Conservation (phyloP, 768 basidiomycete species). For the Cystoderma amianthinum region DNA sequence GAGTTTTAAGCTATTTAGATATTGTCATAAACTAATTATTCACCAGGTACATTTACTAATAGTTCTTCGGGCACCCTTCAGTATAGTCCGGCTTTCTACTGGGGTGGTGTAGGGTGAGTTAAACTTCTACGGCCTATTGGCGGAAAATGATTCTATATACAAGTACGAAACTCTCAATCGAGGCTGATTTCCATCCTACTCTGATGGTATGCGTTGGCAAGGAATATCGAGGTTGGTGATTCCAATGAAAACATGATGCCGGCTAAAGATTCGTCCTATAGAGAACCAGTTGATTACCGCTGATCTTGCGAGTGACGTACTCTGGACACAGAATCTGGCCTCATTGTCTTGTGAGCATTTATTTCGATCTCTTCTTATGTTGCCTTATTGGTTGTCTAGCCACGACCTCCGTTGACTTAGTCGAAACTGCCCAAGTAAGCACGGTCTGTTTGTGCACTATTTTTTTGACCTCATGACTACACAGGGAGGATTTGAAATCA, state of each 20-base stretch:
- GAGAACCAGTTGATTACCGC: not conserved
- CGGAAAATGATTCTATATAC: not conserved
- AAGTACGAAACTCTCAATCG: not conserved
- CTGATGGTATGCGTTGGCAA: not conserved
- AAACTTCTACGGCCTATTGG: not conserved
- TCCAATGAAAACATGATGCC: not conserved
- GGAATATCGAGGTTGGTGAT: not conserved
- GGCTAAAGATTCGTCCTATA: not conserved
- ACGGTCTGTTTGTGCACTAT: too few species aligned
- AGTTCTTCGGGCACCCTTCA: not conserved
- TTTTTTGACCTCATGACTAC: too few species aligned
- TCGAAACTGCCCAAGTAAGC: too few species aligned
- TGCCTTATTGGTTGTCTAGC: too few species aligned
- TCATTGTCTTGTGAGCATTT: not conserved
- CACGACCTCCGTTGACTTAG: too few species aligned
- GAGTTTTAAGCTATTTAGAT: not conserved
- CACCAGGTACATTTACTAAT: not conserved
- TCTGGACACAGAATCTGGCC: not conserved
- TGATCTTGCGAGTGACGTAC: not conserved
- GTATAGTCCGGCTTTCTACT: not conserved
- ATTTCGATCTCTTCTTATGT: too few species aligned
- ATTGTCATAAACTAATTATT: not conserved
- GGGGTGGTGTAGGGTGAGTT: not conserved
- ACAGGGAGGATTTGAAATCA: too few species aligned
- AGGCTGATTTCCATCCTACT: not conserved